A percentile compares a stretch with the other conserved stretches of the same genome.
These are phyloP conservation scores for Nigrospora oryzae DNA, from an alignment of 2,329 filamentous ascomycete genomes.

Conservation along the genomic window DNA sequence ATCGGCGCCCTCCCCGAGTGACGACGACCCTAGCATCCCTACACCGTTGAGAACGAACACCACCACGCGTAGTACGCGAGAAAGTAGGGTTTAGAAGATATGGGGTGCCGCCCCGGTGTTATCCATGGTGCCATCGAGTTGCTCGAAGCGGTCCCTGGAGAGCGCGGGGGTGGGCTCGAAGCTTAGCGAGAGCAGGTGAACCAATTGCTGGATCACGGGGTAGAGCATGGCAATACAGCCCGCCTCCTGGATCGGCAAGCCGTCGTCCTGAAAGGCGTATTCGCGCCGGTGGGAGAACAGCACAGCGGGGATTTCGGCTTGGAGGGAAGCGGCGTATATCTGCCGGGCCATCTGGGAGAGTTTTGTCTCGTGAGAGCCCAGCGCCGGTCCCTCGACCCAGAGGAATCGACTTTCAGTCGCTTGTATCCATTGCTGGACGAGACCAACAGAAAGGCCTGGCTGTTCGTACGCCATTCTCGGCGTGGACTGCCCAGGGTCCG, in stretches of 20 bases:
- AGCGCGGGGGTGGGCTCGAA: neutral
- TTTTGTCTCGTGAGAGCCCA: neutral
- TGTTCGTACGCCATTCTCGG: too few species aligned
- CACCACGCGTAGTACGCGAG: neutral
- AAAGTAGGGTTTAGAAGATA: slow-evolving; percentile 1
- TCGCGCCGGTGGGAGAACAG: neutral
- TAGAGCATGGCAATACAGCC: slow-evolving; percentile 1
- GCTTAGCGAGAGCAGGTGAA: neutral
- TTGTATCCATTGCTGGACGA: neutral
- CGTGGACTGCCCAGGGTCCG: too few species aligned
- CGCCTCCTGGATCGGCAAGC: neutral
- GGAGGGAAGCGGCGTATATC: neutral
- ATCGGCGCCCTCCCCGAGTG: too few species aligned
- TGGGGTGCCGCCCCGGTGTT: slow-evolving; percentile 1
- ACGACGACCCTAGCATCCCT: too few species aligned
- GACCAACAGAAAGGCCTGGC: neutral
- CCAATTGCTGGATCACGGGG: slow-evolving; percentile 1
- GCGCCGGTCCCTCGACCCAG: slow-evolving; percentile 2
- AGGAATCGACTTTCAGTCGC: neutral
- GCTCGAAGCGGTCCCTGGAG: neutral
- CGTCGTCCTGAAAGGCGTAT: neutral
- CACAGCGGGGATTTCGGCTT: neutral
- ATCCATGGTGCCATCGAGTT: slow-evolving; percentile 1
- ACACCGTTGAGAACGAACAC: too few species aligned
- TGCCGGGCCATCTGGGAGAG: neutral